A percentile compares a stretch with the other conserved stretches of the same genome.
These are phyloP conservation scores for Dryas alaskensis DNA, from an alignment of 306 rosid species.

Conservation along the genomic window DNA sequence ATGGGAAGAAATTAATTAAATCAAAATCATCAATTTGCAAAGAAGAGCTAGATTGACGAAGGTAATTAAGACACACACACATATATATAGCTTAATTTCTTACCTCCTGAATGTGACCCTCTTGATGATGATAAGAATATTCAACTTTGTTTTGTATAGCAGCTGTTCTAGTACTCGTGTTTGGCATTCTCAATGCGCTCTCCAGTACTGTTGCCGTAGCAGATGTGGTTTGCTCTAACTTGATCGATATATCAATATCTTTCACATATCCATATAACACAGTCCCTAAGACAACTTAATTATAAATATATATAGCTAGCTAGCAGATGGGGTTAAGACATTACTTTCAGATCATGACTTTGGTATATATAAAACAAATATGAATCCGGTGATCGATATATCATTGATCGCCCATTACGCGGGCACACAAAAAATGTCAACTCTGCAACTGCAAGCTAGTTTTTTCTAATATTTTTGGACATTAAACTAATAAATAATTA, in stretches of 20 bases:
- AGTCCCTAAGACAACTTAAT: slow-evolving; percentile 5
- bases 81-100: slow-evolving; percentile 9
- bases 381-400: slow-evolving; percentile 19
- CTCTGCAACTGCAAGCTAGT: slow-evolving; percentile 41
- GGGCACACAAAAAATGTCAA: slow-evolving; percentile 52
- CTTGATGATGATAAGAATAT: slow-evolving; percentile 19
- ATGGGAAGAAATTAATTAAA: background rate
- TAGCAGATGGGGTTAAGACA: slow-evolving; percentile 13
- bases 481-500: slow-evolving; percentile 15
- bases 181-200: slow-evolving; percentile 31
- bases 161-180: slow-evolving; percentile 13
- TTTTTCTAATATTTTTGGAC: slow-evolving; percentile 8
- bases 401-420: slow-evolving; percentile 32
- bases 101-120: slow-evolving; percentile 18
- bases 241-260: too few relatives aligned
- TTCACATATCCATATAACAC: too few relatives aligned
- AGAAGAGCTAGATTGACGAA: background rate
- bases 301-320: slow-evolving; percentile 1
- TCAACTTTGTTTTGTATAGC: slow-evolving; percentile 38
- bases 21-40: background rate
- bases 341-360: slow-evolving; percentile 27
- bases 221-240: slow-evolving; percentile 3
- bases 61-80: background rate
- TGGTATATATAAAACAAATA: slow-evolving; percentile 24
- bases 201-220: background rate